Evolutionary conservation across 768 basidiomycete genomes (phyloP).

Genomic region (Lactarius deliciosus): DNA sequence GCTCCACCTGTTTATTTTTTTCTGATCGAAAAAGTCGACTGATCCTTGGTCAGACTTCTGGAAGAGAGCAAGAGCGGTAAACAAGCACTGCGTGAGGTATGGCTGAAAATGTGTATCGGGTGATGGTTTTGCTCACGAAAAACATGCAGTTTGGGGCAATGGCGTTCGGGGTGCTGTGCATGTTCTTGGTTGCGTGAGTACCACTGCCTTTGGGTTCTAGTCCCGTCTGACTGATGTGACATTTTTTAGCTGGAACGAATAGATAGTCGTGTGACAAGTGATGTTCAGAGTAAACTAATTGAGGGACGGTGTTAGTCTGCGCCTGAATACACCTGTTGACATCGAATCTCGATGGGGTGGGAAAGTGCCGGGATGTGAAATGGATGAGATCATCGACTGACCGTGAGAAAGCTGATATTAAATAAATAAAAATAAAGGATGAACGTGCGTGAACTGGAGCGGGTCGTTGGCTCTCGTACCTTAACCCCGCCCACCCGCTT

Average conservation of each 20-base stretch:
- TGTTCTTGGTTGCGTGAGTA: conserved; percentile 90
- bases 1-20: conserved; percentile 35
- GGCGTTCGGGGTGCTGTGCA: conserved; percentile 87
- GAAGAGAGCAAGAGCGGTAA: conserved; percentile 84
- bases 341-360: conserved; percentile 19
- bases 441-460: conserved; percentile 41
- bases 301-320: conserved; percentile 11
- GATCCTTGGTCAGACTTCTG: conserved; percentile 53
- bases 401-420: background rate
- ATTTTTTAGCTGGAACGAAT: conserved; percentile 73
- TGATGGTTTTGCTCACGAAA: conserved; percentile 22
- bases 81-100: conserved; percentile 89
- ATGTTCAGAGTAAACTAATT: background rate
- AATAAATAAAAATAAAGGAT: conserved; percentile 25
- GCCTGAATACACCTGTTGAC: background rate
- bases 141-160: conserved; percentile 79
- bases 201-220: conserved; percentile 19
- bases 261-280: conserved; percentile 33
- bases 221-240: conserved; percentile 25
- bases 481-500: conserved; percentile 2
- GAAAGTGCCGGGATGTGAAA: background rate
- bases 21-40: conserved; percentile 20
- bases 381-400: background rate
- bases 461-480: conserved; percentile 33
- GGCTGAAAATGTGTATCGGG: conserved; percentile 30